A percentile compares a stretch with the other conserved stretches of the same genome.
These are phyloP conservation scores for Blastosporella zonata DNA, from an alignment of 1,284 basidiomycete species.

Conservation along the genomic window DNA sequence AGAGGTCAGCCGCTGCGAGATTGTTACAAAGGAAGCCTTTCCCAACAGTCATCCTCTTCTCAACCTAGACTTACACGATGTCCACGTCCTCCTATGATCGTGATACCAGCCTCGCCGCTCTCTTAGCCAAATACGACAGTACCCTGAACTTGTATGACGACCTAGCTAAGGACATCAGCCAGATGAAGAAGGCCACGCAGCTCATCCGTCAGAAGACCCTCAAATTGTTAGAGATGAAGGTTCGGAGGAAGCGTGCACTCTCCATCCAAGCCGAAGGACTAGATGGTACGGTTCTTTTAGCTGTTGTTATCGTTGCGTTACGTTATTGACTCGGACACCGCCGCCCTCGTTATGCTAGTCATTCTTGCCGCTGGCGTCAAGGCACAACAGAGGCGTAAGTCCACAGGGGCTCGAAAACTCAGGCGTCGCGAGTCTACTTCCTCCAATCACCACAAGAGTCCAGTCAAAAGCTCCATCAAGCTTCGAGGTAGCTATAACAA, in stretches of 20 bases:
- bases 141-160: slow-evolving; percentile 9
- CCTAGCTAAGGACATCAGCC: slow-evolving; percentile 11
- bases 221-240: slow-evolving; percentile 7
- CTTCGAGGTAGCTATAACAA: slow-evolving; percentile 1
- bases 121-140: slow-evolving; percentile 9
- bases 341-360: neutral
- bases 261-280: slow-evolving; percentile 3
- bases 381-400: slow-evolving; percentile 15
- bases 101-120: neutral
- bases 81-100: neutral
- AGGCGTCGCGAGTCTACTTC: slow-evolving; percentile 1
- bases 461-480: slow-evolving; percentile 5
- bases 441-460: slow-evolving; percentile 1
- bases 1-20: slow-evolving; percentile 4
- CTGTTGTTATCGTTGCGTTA: too few species aligned
- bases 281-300: slow-evolving; percentile 5
- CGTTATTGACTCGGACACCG: neutral
- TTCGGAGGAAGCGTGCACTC: slow-evolving; percentile 6
- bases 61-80: neutral
- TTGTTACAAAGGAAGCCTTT: neutral
- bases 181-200: slow-evolving; percentile 7
- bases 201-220: slow-evolving; percentile 10
- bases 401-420: slow-evolving; percentile 1
- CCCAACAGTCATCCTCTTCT: neutral
- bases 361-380: slow-evolving; percentile 13